Evolutionary conservation across 106 monocot genomes (phyloP).

Genomic region (Dendrobium nobile): DNA sequence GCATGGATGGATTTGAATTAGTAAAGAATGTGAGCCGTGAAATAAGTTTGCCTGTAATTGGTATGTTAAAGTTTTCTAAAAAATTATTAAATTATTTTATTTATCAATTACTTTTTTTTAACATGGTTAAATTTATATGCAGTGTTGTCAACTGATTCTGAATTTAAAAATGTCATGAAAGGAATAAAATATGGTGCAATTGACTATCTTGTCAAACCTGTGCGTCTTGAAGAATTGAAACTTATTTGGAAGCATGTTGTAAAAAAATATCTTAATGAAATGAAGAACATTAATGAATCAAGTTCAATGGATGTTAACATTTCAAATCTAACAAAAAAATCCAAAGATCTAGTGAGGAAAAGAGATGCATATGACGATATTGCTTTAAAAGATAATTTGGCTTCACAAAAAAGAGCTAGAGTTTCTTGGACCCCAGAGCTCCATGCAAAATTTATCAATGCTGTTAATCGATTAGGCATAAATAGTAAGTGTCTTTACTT

Average conservation of each 20-base stretch:
- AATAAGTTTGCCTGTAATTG: slow-evolving; percentile 57
- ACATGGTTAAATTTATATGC: not conserved
- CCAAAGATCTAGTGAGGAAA: slow-evolving; percentile 49
- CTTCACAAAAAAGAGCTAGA: slow-evolving; percentile 51
- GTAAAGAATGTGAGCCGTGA: slow-evolving; percentile 48
- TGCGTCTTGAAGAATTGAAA: slow-evolving; percentile 56
- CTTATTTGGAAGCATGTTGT: slow-evolving; percentile 79
- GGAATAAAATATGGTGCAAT: slow-evolving; percentile 67
- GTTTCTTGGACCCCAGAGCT: slow-evolving; percentile 62
- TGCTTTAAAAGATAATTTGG: slow-evolving; percentile 42
- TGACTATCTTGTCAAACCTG: slow-evolving; percentile 73
- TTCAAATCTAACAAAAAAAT: slow-evolving; percentile 33
- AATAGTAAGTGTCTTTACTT: slow-evolving; percentile 28
- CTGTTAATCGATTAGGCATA: slow-evolving; percentile 62
- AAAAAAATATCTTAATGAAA: slow-evolving; percentile 38
- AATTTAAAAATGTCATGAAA: slow-evolving; percentile 48
- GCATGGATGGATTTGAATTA: slow-evolving; percentile 49
- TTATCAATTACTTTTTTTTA: not conserved
- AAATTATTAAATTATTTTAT: not conserved
- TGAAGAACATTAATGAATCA: slow-evolving; percentile 27
- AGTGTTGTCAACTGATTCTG: slow-evolving; percentile 72
- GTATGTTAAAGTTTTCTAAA: slow-evolving; percentile 29
- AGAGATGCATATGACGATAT: slow-evolving; percentile 22
- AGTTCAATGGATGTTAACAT: not conserved
- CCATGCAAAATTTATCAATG: slow-evolving; percentile 63